These are phyloP conservation scores for Sporobolus alterniflorus DNA, from an alignment of 202 grass and related monocot species.

Conservation along the genomic window DNA sequence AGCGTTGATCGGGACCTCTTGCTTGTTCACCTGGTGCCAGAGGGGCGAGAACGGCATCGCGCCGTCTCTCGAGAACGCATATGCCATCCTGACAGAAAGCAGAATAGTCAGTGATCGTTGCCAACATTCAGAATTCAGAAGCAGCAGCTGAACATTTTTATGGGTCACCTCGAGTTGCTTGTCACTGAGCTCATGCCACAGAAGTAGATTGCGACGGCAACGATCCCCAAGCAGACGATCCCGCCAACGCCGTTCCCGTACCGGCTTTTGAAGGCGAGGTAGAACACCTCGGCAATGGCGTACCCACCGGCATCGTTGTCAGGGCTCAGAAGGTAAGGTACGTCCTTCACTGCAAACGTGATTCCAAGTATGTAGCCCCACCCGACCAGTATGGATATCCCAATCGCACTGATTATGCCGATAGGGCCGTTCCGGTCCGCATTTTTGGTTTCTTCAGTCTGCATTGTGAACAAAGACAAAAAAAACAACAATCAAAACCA, in stretches of 20 bases:
- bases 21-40: conserved; percentile 92
- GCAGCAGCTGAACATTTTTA: not conserved
- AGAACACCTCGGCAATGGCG: conserved; percentile 89
- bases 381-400: conserved; percentile 76
- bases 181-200: conserved; percentile 96
- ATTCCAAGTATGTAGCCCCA: conserved; percentile 95
- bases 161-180: conserved; percentile 92
- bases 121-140: not conserved
- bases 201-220: conserved; percentile 87
- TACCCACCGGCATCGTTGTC: conserved; percentile 89
- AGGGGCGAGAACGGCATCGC: conserved; percentile 91
- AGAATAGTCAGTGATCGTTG: not conserved
- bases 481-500: not conserved
- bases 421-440: conserved; percentile 88
- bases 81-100: conserved; percentile 65
- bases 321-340: conserved; percentile 60
- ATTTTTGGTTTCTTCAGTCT: conserved; percentile 92
- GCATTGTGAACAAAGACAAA: conserved; percentile 15
- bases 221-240: conserved; percentile 79
- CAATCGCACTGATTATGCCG: conserved; percentile 89
- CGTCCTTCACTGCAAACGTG: conserved; percentile 77
- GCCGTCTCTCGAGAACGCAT: conserved; percentile 98
- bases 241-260: conserved; percentile 80
- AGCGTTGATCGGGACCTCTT: conserved; percentile 91
- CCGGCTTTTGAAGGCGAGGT: conserved; percentile 82